phyloP scores from a whole-genome alignment of 208 protist species.

The Histomonas meleagridis region DNA sequence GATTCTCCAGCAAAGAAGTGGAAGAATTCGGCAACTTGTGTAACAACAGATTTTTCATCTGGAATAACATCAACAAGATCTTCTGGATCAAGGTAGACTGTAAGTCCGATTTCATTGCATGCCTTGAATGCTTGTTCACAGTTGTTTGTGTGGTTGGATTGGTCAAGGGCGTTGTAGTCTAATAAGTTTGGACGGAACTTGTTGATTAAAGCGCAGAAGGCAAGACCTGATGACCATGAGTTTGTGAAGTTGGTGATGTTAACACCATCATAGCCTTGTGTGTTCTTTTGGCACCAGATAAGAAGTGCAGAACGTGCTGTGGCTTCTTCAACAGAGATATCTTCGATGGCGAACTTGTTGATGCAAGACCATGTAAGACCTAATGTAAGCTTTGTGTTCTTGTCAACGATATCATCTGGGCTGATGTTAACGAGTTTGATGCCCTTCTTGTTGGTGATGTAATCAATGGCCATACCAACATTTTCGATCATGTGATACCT shows the following conservation, averaged over 20 bases:
- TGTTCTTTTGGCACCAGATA: slow-evolving; percentile 23
- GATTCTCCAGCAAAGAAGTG: slow-evolving; percentile 31
- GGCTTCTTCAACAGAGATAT: slow-evolving; percentile 23
- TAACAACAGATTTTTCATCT: slow-evolving; percentile 35
- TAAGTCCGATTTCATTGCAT: neutral
- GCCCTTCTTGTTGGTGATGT: neutral
- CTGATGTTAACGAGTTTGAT: neutral
- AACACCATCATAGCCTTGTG: slow-evolving; percentile 1
- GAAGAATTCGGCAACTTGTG: slow-evolving; percentile 37
- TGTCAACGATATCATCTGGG: neutral
- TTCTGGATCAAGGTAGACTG: slow-evolving; percentile 12
- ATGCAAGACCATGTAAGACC: slow-evolving; percentile 25
- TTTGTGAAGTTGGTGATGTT: slow-evolving; percentile 29
- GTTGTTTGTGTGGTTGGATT: neutral
- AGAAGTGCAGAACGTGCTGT: slow-evolving; percentile 27
- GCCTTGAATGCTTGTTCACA: neutral
- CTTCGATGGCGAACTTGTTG: slow-evolving; percentile 32
- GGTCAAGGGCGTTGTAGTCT: neutral
- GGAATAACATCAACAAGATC: neutral
- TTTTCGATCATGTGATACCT: neutral
- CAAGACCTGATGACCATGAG: neutral
- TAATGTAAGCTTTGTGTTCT: neutral
- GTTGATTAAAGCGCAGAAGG: slow-evolving; percentile 36
- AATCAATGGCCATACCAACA: neutral
- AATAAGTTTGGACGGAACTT: neutral